These are phyloP conservation scores for Myxozyma lipomycoides DNA, from an alignment of 805 yeast species.

Conservation along the genomic window DNA sequence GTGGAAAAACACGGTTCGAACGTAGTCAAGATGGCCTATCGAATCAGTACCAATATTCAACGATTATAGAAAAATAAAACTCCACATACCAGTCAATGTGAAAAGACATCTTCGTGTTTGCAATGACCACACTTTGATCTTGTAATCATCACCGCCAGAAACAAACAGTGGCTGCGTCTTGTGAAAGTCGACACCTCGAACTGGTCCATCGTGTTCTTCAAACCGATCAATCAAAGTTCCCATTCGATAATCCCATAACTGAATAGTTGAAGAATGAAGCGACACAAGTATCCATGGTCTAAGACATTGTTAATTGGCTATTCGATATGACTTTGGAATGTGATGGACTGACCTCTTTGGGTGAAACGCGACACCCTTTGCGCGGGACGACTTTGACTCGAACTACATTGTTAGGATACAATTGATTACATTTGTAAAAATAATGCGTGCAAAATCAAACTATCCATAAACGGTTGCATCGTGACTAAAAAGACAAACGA, in stretches of 20 bases:
- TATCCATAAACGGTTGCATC: background rate
- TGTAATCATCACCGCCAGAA: slow-evolving; percentile 96
- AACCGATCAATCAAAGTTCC: slow-evolving; percentile 94
- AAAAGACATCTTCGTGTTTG: slow-evolving; percentile 87
- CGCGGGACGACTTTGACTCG: slow-evolving; percentile 96
- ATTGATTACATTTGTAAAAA: background rate
- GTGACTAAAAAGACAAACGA: too few relatives aligned
- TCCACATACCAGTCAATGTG: slow-evolving; percentile 53
- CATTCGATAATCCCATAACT: slow-evolving; percentile 99
- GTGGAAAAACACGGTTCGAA: slow-evolving; percentile 92
- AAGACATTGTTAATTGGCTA: slow-evolving; percentile 2
- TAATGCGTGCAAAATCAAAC: background rate
- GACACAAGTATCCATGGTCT: slow-evolving; percentile 97
- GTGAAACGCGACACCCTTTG: slow-evolving; percentile 96
- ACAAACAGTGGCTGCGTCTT: slow-evolving; percentile 97
- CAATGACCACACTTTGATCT: slow-evolving; percentile 93
- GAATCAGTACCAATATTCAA: background rate
- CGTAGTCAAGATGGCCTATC: slow-evolving; percentile 87
- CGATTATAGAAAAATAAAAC: background rate
- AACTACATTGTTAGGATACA: slow-evolving; percentile 47
- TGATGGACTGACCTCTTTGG: slow-evolving; percentile 76
- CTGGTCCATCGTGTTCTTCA: slow-evolving; percentile 98
- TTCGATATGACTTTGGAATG: too few relatives aligned
- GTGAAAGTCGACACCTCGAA: slow-evolving; percentile 90
- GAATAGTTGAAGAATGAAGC: slow-evolving; percentile 95